Percentiles rank a stretch among this genome's conserved stretches.
phyloP scores from a whole-genome alignment of 179 eudicot genomes.

The Camellia oleifera region DNA sequence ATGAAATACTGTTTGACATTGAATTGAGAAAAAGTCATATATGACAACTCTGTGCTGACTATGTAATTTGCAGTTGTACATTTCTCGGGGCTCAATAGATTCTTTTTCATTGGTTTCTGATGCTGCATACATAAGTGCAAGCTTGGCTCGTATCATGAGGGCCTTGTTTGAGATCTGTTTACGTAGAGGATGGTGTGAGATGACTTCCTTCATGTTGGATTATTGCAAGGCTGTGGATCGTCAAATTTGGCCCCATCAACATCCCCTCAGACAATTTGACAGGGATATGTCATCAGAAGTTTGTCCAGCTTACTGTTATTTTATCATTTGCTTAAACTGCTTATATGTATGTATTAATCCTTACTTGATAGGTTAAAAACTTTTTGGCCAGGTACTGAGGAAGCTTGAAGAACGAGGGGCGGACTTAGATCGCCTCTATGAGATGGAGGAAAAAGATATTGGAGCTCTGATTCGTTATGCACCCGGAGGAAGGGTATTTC shows the following conservation, averaged over 20 bases:
- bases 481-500: slow-evolving; percentile 89
- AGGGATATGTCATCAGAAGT: slow-evolving; percentile 88
- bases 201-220: slow-evolving; percentile 84
- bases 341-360: neutral
- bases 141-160: slow-evolving; percentile 96
- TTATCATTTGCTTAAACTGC: slow-evolving; percentile 3
- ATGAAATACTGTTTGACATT: neutral
- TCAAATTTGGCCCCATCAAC: slow-evolving; percentile 97
- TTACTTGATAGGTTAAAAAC: neutral
- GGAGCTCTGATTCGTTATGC: slow-evolving; percentile 88
- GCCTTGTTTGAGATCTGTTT: slow-evolving; percentile 96
- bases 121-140: slow-evolving; percentile 97
- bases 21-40: neutral
- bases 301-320: slow-evolving; percentile 12
- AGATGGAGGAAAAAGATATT: slow-evolving; percentile 95
- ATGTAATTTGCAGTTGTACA: slow-evolving; percentile 61
- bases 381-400: slow-evolving; percentile 63
- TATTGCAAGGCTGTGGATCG: slow-evolving; percentile 99
- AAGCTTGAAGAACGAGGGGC: slow-evolving; percentile 93
- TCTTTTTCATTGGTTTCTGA: slow-evolving; percentile 89
- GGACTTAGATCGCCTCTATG: slow-evolving; percentile 81
- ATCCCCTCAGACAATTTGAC: slow-evolving; percentile 95
- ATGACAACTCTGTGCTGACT: slow-evolving; percentile 16
- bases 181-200: slow-evolving; percentile 99
- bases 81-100: slow-evolving; percentile 90